Base-by-base conservation (phyloP, 768 basidiomycete species). In the Harrya chromipes region DNA sequence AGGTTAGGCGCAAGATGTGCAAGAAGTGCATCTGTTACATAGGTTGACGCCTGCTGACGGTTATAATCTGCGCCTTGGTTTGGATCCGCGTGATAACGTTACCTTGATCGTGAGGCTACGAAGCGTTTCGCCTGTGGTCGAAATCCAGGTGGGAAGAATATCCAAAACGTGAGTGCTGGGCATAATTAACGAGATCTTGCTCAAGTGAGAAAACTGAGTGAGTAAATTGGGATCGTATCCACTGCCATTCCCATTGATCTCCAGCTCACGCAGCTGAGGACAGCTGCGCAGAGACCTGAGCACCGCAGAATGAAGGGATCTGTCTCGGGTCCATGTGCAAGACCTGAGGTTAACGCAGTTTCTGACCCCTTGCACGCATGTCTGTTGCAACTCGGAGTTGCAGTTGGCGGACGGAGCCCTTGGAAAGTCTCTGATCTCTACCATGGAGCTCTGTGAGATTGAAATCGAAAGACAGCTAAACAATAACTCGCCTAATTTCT, bases 241-340 rank as follows among this genome's bases (percentile, higher is more conserved):
- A 20, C 74, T 73, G 37, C 74, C 73, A 45, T 81, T 75, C 1
- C 88, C 89, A 47, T 91, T 92, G 36, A 92, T 77, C 60, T 88
- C 85, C 3, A 91, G 67, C 42, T 82, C 81, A 24, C 66, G 58
- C 8, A 91, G 68, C 1, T 68, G 56, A 1, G 62, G 56, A 17
- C 72, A 77, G 11, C 60, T 40, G 6, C 65, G 66, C 6, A 91
- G 67, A 16, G 79, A 76, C n/a, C 70, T 54, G 9, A 92, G 72
- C 29, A 88, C 77, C 1, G 70, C 68, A 5, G 83, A 78, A 35
- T 72, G 80, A 19, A 91, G 67, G 4, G 90, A 83, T 4, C 88
- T 85, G 55, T 90, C 85, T 37, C 89, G 79, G 10, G 90, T 91
- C 88, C 88, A 92, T 5, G 81, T 80, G 59, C 85, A 90, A 6